Base-by-base conservation (phyloP, 352 stramenopile genomes). In the Phytophthora pistaciae region DNA sequence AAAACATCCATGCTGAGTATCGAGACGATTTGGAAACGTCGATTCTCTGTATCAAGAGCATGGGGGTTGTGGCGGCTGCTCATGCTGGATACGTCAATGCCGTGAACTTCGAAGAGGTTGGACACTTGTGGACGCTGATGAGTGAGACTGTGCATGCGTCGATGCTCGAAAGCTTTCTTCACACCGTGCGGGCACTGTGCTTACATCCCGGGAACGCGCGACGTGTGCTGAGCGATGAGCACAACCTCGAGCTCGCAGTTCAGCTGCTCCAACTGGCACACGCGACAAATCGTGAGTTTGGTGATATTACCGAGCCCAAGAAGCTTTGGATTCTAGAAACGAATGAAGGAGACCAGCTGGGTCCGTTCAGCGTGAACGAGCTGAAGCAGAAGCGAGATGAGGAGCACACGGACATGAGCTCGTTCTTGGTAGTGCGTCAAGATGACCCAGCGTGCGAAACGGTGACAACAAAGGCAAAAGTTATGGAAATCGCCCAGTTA, bases 401-500 rank as follows among this genome's bases (percentile, higher is more conserved):
- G 55, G 56, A 71, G 31, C 60, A 69, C 21, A 74, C 25, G 3
- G 66, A 83, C 23, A 64, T 83, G 59, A 73, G 40, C 11, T 66
- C 54, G 11, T 78, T 79, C 46, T 82, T 66, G 61, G 56, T 87
- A 9, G 73, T 56, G 63, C 67, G 80, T 3, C 60, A 72, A 40
- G 66, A 79, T 29, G 83, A 89, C 33, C 65, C 66, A 29, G 64
- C 81, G 4, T 84, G 78, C 14, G 64, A 87, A 56, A 42, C 77
- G 4, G 53, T 66, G 1, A 44, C 63, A 10, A 53, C 49, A 16
- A 81, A 79, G n/a, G 64, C 21, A 20, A 85, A 72, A 21, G 36
- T 93, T 44, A 82, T 91, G 68, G 77, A 92, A n/a, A 89, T 88
- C 8, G 64, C 82, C 25, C 90, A 96, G 64, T 70, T 96, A 16